Base-by-base conservation (phyloP, 345 rosid species). In the Capsella bursapastoris region DNA sequence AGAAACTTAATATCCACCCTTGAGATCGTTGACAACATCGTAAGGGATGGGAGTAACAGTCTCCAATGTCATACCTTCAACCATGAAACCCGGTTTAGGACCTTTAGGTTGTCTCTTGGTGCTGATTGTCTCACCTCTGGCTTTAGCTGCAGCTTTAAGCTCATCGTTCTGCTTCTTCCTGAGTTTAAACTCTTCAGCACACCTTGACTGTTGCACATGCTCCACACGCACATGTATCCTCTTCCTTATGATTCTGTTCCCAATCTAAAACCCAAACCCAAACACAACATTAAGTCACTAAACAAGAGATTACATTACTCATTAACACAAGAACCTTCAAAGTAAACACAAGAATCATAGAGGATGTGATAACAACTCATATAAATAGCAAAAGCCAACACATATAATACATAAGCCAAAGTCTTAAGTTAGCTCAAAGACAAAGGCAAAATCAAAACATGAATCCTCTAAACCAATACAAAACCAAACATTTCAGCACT, bases 61-160 rank as follows among this genome's bases (percentile, higher is more conserved):
- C 75, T 89, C 92, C 71, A 87, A 53, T 2, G 86, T 86, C n/a
- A 90, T 84, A 60, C 92, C 89, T 64, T 85, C 92, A 0, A 90
- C 96, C 96, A 85, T 86, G 85, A 90, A 86, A 32, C 92, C 96
- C 0, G 91, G 96, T 62, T 90, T 88, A 2, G 96, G 91, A 1
- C 91, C 96, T 34, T 82, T 71, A 0, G 93, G 96, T 48, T 81
- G 84, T 72, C 96, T 85, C 82, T 90, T 90, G 0, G 93, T 90
- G 79, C 93, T 84, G 11, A 90, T 86, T 1, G 59, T 72, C 75
- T 86, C 87, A 3, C 91, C 91, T 27, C 73, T 79, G 0, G 85
- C 84, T 81, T 87, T 89, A 0, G 96, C 92, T 47, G 83, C 92
- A 3, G 90, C 92, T 79, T 89, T 87, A 11, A 86, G 77, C 68